A percentile compares a stretch with the other conserved stretches of the same genome.
phyloP scores from a whole-genome alignment of 2,329 filamentous ascomycete species.

The Aspergillus calidoustus region DNA sequence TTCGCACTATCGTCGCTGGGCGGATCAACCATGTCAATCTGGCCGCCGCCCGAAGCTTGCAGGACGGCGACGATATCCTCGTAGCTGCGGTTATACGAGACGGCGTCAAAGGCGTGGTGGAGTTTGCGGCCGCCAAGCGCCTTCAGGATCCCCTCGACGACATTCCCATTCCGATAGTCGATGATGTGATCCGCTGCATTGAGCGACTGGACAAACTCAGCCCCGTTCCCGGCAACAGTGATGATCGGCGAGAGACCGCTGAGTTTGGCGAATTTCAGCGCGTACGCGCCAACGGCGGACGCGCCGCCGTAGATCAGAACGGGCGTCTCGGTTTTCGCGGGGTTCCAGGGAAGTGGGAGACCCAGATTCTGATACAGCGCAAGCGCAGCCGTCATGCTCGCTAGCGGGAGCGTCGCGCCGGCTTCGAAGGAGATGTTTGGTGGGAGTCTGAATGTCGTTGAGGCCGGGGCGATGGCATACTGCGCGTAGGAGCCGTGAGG shows the following conservation, averaged over 20 bases:
- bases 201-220: background rate
- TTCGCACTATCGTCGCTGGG: background rate
- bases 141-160: background rate
- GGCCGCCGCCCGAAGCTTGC: background rate
- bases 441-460: slow-evolving; percentile 50
- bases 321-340: background rate
- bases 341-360: background rate
- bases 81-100: background rate
- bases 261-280: background rate
- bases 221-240: background rate
- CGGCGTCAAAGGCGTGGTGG: background rate
- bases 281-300: background rate
- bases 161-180: background rate
- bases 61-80: background rate
- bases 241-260: background rate
- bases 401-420: background rate
- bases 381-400: background rate
- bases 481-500: slow-evolving; percentile 58
- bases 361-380: background rate
- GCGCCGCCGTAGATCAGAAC: background rate
- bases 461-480: slow-evolving; percentile 55
- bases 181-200: background rate
- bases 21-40: background rate
- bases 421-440: background rate
- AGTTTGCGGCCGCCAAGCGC: background rate